Evolutionary conservation across 75 land plant genomes (phyloP).

Genomic region (Picea sitchensis): DNA sequence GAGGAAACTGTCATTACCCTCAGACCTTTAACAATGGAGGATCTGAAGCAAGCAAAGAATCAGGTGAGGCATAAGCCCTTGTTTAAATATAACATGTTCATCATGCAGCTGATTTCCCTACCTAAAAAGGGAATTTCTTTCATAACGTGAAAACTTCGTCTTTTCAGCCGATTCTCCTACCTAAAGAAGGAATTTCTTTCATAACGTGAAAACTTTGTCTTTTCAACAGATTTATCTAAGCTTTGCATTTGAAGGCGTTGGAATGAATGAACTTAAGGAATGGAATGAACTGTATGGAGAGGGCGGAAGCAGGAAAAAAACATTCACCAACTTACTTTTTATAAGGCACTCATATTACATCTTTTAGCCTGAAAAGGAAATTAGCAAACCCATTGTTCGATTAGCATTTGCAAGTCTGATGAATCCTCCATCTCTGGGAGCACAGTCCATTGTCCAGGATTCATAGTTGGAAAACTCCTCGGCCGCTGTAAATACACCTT

Average conservation of each 20-base stretch:
- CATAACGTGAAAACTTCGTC: not conserved
- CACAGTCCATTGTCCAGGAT: no score
- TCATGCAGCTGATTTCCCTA: not conserved
- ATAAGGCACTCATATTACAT: conserved; percentile 12
- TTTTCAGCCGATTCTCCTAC: not conserved
- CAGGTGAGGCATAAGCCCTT: conserved; percentile 40
- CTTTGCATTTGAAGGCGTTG: conserved; percentile 68
- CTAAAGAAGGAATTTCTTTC: not conserved
- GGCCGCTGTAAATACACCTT: no score
- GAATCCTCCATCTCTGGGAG: no score
- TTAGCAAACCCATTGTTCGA: no score
- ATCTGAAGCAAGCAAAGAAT: conserved; percentile 64
- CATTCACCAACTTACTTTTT: conserved; percentile 72
- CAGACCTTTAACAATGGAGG: conserved; percentile 79
- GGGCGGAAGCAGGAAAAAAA: conserved; percentile 85
- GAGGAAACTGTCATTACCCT: conserved; percentile 45
- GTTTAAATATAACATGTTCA: not conserved
- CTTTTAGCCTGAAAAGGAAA: no score
- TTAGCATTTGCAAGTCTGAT: no score
- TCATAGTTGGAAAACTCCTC: no score
- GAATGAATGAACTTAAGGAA: conserved; percentile 73
- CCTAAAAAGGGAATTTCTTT: not conserved
- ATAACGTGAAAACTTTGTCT: not conserved
- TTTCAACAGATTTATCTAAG: conserved; percentile 70
- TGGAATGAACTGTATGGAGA: conserved; percentile 92